phyloP scores from a whole-genome alignment of 176 grass and related monocot species.

The Triticum turgidum region DNA sequence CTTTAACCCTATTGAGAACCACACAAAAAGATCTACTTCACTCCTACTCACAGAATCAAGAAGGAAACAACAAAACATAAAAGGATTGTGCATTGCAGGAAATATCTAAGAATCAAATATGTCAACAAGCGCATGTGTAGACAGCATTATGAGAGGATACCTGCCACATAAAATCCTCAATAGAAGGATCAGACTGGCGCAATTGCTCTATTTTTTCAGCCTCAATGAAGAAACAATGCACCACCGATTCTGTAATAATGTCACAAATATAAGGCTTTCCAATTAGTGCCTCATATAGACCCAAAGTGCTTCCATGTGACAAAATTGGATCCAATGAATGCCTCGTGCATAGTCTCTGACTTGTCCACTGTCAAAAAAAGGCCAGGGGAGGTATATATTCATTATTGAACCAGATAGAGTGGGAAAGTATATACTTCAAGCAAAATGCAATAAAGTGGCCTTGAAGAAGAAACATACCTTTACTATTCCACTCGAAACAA shows the following conservation, averaged over 20 bases:
- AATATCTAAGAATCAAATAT: background rate
- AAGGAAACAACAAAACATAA: background rate
- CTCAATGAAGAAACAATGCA: constrained; percentile 93
- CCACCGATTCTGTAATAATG: constrained; percentile 75
- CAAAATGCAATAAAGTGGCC: constrained; percentile 4
- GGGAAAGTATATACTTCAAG: background rate
- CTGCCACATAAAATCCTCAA: constrained; percentile 96
- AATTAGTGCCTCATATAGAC: constrained; percentile 80
- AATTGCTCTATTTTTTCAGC: constrained; percentile 79
- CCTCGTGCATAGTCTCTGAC: constrained; percentile 62
- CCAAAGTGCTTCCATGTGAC: constrained; percentile 85
- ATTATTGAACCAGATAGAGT: constrained; percentile 25
- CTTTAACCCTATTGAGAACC: background rate
- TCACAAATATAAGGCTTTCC: constrained; percentile 92
- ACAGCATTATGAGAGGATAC: constrained; percentile 30
- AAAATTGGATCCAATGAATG: constrained; percentile 83
- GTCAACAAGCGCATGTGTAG: background rate
- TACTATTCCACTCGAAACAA: constrained; percentile 75
- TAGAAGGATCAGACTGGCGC: constrained; percentile 48
- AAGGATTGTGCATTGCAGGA: background rate
- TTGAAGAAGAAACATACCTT: constrained; percentile 52
- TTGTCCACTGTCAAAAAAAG: constrained; percentile 61
- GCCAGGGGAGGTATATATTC: background rate
- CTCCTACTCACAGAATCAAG: background rate
- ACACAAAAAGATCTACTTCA: background rate